phyloP scores from a whole-genome alignment of 2,329 filamentous ascomycete species.

The Arthroderma uncinatum region DNA sequence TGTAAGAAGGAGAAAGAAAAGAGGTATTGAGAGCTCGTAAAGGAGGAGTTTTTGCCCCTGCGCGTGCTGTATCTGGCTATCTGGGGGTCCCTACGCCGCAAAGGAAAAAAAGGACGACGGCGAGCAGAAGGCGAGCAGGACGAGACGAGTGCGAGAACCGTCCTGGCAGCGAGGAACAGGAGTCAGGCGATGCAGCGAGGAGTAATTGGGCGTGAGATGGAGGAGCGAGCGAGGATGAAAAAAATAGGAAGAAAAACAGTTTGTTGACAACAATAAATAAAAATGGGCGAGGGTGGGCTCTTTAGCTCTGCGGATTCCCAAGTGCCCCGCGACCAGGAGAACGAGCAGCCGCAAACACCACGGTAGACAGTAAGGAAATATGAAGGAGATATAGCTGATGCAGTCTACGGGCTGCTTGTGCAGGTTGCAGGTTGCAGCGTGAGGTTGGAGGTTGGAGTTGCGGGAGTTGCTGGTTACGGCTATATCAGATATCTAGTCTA shows the following conservation, averaged over 20 bases:
- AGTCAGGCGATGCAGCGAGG: background rate
- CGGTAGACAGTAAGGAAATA: no score
- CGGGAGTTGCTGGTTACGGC: background rate
- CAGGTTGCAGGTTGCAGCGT: background rate
- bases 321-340: background rate
- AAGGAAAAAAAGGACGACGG: background rate
- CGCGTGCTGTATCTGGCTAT: background rate
- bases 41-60: background rate
- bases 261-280: background rate
- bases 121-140: background rate
- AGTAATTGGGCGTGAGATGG: background rate
- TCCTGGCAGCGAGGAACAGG: background rate
- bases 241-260: background rate
- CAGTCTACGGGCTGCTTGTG: no score
- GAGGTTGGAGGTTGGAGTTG: no score
- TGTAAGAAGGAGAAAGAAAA: background rate
- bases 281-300: background rate
- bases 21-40: background rate
- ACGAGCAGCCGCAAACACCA: no score
- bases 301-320: background rate
- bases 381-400: no score
- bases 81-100: no score
- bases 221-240: background rate
- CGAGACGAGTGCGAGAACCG: background rate
- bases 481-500: constrained; percentile 3